phyloP scores from a whole-genome alignment of 257 asterid species.

The Nicotiana obtusifolia region DNA sequence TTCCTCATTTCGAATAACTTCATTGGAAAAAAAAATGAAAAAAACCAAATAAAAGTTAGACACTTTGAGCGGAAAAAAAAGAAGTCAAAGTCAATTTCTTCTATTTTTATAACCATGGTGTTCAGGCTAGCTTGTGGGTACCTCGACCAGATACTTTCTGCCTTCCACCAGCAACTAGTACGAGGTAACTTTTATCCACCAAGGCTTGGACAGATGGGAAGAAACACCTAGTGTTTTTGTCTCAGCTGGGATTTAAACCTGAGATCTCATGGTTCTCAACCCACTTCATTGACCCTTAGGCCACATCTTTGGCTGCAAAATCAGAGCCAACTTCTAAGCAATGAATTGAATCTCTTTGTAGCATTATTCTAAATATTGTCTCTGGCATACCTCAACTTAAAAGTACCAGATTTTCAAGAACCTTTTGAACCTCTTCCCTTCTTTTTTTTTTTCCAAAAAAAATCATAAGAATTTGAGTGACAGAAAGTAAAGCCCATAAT shows the following conservation, averaged over 20 bases:
- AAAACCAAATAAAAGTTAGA: neutral
- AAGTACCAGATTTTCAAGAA: neutral
- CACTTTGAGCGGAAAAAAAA: neutral
- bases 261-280: too few relatives aligned
- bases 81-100: too few relatives aligned
- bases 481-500: neutral
- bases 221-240: too few relatives aligned
- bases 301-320: too few relatives aligned
- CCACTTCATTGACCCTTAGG: too few relatives aligned
- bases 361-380: neutral
- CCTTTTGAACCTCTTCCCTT: neutral
- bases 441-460: neutral
- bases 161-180: too few relatives aligned
- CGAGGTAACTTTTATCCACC: too few relatives aligned
- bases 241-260: too few relatives aligned
- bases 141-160: too few relatives aligned
- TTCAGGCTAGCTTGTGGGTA: too few relatives aligned
- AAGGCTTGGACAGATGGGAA: too few relatives aligned
- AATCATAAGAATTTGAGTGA: neutral
- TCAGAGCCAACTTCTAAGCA: neutral
- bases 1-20: neutral
- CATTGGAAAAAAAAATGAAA: neutral
- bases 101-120: too few relatives aligned
- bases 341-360: neutral
- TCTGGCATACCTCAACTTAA: neutral